Base-by-base conservation (phyloP, 768 basidiomycete genomes). In the Tubosaeta brunneosetosa region DNA sequence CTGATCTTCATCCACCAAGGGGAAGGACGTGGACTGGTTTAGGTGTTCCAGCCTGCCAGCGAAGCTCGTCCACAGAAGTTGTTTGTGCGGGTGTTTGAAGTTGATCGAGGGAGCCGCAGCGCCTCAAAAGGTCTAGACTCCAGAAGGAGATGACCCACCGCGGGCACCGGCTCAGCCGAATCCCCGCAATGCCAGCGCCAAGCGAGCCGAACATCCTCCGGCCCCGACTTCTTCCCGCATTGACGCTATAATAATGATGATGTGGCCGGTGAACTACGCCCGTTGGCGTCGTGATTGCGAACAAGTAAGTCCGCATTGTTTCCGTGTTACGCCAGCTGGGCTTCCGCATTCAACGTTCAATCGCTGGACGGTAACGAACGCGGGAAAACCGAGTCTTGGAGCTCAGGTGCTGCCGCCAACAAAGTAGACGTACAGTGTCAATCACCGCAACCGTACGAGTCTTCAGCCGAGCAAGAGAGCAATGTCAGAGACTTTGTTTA, bases 401-500 rank as follows among this genome's bases (percentile, higher is more conserved):
- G 27, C 32, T 22, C 48, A 34, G 34, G 14, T 29, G 44, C 50
- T 56, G 36, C 54, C 33, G 42, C 49, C 37, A 48, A 34, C 29
- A 29, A 22, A 22, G 3, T 22, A 22, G 22, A 22, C 22, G 3
- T 22, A 22, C 22, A 22, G 22, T 22, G 22, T 3, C 3, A 22
- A 22, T 22, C 22, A 22, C 22, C 22, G 3, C 22, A 22, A 22
- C 22, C 22, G 22, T 22, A 22, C 22, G 22, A 22, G 22, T 22
- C 22, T 22, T 22, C 29, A 31, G 32, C 3, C 32, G 32, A 32
- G 32, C 32, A 12, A 32, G 32, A 31, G 29, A 1, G 1, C 29
- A 31, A 8, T 31, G 29, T 31, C 29, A 8, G 5, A 31, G 22
- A 22, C 22, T 22, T 22, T 22, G 22, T 22, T 22, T 22, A 22